Evolutionary conservation across 202 grass and related monocot species (phyloP), one percentile per base, ranked within the genome.

Genomic region (Panicum virgatum): DNA sequence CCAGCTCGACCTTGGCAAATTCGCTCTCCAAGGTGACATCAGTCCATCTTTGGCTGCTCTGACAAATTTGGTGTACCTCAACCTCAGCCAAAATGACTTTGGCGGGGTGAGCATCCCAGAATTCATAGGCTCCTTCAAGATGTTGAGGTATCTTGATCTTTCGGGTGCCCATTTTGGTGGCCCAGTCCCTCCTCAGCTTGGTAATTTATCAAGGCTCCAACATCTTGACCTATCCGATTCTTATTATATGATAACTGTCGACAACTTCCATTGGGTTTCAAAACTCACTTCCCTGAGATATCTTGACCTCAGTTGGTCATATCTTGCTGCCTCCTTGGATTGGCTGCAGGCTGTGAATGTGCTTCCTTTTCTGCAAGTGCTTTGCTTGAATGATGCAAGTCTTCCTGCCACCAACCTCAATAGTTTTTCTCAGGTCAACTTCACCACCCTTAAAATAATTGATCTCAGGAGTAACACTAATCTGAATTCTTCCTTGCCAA

Each of bases 331-430:
- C 44, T 29, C 48, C 2, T 0, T 7, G 18, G 64, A 81, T 53
- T 91, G 85, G 89, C 61, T 88, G 30, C 80, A 91, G 9, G 62
- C 58, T 5, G 58, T 88, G 19, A 91, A 78, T 44, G 85, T 71
- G 72, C 77, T 87, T 8, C 58, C 64, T 14, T 70, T 32, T 20
- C 40, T 91, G 1, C 48, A 82, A 51, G 76, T 78, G 16, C 53
- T 91, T 34, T 65, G 0, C 60, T 60, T 91, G 57, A 63, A 67
- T 26, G 27, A 30, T 75, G 72, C 78, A 23, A 38, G 19, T 2
- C 82, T 91, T 73, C 82, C 51, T 62, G 52, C 36, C 18, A 88
- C 22, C 0, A 11, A 88, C 18, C 73, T 84, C 5, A 54, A 47
- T 59, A 42, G 4, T 83, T 6, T 88, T 56, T 62, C 59, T 8